Percentiles rank a stretch among this genome's conserved stretches.
phyloP scores from a whole-genome alignment of 2,329 filamentous ascomycete species.

The Ophiostoma angusticollis region DNA sequence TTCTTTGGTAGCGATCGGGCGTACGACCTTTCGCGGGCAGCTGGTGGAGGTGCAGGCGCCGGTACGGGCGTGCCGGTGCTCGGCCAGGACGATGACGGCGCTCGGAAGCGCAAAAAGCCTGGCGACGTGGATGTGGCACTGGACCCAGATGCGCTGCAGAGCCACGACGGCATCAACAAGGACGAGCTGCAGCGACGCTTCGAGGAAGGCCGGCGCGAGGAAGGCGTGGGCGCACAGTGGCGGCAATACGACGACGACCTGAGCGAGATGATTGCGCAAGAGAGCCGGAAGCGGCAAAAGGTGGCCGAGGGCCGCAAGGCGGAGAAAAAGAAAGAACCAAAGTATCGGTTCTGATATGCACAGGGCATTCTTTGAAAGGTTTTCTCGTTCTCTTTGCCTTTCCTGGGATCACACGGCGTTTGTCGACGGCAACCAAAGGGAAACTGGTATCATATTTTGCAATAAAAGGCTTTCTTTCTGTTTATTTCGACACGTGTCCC shows the following conservation, averaged over 20 bases:
- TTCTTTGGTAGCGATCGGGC: constrained; percentile 94
- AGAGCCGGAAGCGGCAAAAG: constrained; percentile 82
- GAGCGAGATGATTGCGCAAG: constrained; percentile 89
- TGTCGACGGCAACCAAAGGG: too few species aligned
- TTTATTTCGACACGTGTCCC: too few species aligned
- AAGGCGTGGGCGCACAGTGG: constrained; percentile 56
- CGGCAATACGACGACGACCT: constrained; percentile 65
- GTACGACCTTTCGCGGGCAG: constrained; percentile 63
- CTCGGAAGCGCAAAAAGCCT: constrained; percentile 82
- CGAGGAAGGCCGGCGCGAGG: constrained; percentile 55
- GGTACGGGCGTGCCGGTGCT: constrained; percentile 53
- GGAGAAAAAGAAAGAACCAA: constrained; percentile 46
- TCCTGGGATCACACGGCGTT: too few species aligned
- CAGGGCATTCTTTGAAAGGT: too few species aligned
- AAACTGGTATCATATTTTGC: too few species aligned
- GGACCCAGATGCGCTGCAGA: constrained; percentile 67
- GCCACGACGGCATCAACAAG: constrained; percentile 67
- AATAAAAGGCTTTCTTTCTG: too few species aligned
- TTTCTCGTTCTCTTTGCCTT: not conserved
- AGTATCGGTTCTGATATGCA: constrained; percentile 39
- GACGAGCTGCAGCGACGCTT: constrained; percentile 72
- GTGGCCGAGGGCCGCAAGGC: constrained; percentile 62
- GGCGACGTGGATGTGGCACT: constrained; percentile 90
- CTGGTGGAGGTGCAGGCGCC: constrained; percentile 14
- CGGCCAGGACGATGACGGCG: constrained; percentile 61